phyloP scores from a whole-genome alignment of 2,329 filamentous ascomycete genomes.

The Elsinoe perseae region DNA sequence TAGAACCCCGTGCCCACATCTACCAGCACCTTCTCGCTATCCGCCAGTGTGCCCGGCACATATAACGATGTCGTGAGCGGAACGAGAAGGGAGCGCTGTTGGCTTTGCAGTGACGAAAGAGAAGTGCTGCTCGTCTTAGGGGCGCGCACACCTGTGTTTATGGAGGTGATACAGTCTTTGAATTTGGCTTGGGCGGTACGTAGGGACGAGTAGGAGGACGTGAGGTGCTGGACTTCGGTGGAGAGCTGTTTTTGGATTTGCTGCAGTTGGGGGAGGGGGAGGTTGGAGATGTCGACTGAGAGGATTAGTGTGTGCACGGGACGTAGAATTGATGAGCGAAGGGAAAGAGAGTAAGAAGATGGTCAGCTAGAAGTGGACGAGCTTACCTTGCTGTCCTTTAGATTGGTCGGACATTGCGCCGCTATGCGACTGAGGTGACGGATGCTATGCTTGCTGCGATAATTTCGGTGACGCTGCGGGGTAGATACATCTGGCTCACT shows the following conservation, averaged over 20 bases:
- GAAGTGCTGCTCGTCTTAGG: conserved; percentile 28
- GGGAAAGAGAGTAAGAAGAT: not conserved
- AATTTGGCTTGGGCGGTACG: conserved; percentile 88
- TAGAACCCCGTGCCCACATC: conserved; percentile 93
- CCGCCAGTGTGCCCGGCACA: conserved; percentile 72
- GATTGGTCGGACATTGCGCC: conserved; percentile 2
- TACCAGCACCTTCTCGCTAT: conserved; percentile 71
- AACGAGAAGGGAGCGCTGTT: conserved; percentile 58
- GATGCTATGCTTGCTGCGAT: not conserved
- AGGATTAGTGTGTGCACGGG: conserved; percentile 3
- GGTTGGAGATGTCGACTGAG: conserved; percentile 61
- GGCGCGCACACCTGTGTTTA: conserved; percentile 41
- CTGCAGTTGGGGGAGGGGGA: conserved; percentile 77
- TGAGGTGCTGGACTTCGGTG: conserved; percentile 91
- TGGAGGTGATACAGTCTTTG: conserved; percentile 75
- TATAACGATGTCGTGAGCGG: conserved; percentile 92
- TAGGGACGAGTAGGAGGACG: conserved; percentile 79
- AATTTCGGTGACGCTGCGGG: not conserved
- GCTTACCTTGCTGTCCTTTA: conserved; percentile 16
- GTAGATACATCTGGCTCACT: not conserved
- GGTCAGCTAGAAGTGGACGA: not conserved
- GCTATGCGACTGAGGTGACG: not conserved
- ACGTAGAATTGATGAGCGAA: not conserved
- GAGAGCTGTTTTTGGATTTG: conserved; percentile 94
- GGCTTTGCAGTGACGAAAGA: conserved; percentile 30